phyloP scores from a whole-genome alignment of 73 alveolate genomes.

The Paraurostyla sp. region DNA sequence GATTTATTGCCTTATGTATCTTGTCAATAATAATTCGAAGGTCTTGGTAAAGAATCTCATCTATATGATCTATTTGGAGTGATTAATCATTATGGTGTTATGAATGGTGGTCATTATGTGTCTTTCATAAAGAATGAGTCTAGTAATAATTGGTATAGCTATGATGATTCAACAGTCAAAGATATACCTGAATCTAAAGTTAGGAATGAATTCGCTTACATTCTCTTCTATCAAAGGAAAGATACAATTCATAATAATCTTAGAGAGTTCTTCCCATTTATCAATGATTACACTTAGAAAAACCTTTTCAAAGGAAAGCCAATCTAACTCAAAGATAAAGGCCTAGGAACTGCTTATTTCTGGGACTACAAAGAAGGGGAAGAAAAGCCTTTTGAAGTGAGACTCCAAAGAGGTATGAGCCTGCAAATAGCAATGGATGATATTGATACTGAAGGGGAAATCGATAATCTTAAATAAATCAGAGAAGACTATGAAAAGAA shows the following conservation, averaged over 20 bases:
- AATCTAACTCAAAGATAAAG: background rate
- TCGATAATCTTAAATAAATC: too few species aligned
- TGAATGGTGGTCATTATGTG: conserved; percentile 90
- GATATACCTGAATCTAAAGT: conserved; percentile 72
- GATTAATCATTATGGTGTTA: conserved; percentile 87
- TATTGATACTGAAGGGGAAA: too few species aligned
- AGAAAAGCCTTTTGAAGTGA: background rate
- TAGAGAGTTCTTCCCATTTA: conserved; percentile 12
- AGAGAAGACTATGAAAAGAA: too few species aligned
- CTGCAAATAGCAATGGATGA: too few species aligned
- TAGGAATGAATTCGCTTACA: conserved; percentile 81
- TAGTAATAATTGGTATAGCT: conserved; percentile 81
- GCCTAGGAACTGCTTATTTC: background rate
- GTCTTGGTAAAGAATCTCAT: background rate
- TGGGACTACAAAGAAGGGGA: background rate
- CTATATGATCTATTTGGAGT: conserved; percentile 89
- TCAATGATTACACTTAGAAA: background rate
- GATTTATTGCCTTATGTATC: conserved; percentile 32
- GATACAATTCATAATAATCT: background rate
- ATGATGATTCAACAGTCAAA: conserved; percentile 80
- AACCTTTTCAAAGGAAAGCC: conserved; percentile 33
- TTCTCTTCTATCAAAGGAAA: conserved; percentile 77
- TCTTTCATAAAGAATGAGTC: conserved; percentile 70
- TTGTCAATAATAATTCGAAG: background rate
- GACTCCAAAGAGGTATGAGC: background rate